Conservation (phyloP, 2,329 filamentous ascomycete genomes). For the Talaromyces sp. region DNA sequence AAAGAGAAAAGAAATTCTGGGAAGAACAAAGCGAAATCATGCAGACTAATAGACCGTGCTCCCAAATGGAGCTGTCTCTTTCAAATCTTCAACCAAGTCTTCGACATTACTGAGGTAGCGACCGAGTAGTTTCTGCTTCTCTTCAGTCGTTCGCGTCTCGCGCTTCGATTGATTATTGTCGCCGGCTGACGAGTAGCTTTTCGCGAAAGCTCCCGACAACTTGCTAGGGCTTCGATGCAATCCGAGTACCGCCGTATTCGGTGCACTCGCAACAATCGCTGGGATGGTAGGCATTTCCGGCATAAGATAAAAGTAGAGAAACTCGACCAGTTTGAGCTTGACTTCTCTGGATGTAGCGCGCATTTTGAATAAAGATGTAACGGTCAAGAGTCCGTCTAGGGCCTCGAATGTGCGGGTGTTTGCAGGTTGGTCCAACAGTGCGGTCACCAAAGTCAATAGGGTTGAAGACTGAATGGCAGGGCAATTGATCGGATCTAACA, state of each 20-base stretch:
- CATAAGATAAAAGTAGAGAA: conserved; percentile 98
- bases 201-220: conserved; percentile 57
- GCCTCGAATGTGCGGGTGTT: conserved; percentile 91
- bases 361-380: conserved; percentile 90
- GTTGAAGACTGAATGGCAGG: conserved; percentile 88
- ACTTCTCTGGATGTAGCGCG: conserved; percentile 81
- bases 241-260: conserved; percentile 44
- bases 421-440: conserved; percentile 76
- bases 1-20: neutral
- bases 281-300: conserved; percentile 63
- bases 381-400: conserved; percentile 84
- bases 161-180: conserved; percentile 25
- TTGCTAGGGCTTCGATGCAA: conserved; percentile 68
- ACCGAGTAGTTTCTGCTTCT: conserved; percentile 77
- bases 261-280: conserved; percentile 29
- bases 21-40: neutral
- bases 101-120: conserved; percentile 78
- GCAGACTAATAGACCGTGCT: conserved; percentile 40
- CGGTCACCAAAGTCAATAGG: conserved; percentile 83
- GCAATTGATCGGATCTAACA: conserved; percentile 88
- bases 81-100: conserved; percentile 78
- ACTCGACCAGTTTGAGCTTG: conserved; percentile 94
- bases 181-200: conserved; percentile 33
- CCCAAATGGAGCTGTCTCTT: conserved; percentile 73
- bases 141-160: conserved; percentile 65